Evolutionary conservation across 805 yeast species (phyloP), one percentile per base, ranked within the genome.

Genomic region (Suhomyces faveliae): DNA sequence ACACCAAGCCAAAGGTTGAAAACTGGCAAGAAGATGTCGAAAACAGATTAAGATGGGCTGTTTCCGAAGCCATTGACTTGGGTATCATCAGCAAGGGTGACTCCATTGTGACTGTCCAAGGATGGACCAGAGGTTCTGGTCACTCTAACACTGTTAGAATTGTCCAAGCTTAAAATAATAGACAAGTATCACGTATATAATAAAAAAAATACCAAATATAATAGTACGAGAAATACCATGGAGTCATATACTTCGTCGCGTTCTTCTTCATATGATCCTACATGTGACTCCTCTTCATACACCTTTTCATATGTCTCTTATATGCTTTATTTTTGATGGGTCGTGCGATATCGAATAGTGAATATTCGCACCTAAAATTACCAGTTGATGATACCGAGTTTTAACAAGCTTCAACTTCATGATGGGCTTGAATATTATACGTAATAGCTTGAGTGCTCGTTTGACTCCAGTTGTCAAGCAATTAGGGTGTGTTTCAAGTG

Each of bases 111-210:
- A 88, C 96, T 67, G 87, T 94, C 73, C 99, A 94, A 81, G 99
- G 99, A 72, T 94, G 96, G 92, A 88, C 96, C 67, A 87, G 92
- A 72, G 98, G 98, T 77, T 80, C 89, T 59, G 99, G 99, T 69
- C 97, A 94, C 85, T 89, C 99, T 67, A 94, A 94, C 87, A 94
- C 99, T 56, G 81, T 94, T 73, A 92, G 98, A 81, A 83, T 92
- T 65, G 79, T 89, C 62, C 80, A 81, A 69, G 92, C 89, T 68
- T 85, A 76, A 70, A 38, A 47, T 24, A 42, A 42, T 20, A 27
- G 20, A 40, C 20, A 40, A 10, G 23, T 24, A 40, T 37, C 25
- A 20, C 20, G 20, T 21, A 37, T 37, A 21, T 37, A 37, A 37
- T 37, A 20, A 12, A 37, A 37, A 15, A n/a, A n/a, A n/a, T n/a